phyloP scores from a whole-genome alignment of 305 asterid species.

The Vinca major region DNA sequence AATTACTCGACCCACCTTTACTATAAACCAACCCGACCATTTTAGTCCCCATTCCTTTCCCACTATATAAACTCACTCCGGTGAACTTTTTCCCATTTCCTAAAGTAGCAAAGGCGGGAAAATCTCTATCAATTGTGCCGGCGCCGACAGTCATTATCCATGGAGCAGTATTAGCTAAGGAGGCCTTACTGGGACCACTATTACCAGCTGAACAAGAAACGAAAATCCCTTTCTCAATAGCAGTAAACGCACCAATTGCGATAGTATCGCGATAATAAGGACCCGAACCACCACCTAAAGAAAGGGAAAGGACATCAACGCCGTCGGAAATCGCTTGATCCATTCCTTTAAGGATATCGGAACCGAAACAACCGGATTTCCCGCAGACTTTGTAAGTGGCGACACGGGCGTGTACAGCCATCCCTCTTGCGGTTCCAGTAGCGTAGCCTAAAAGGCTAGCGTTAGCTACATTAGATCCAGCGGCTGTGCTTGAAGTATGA shows the following conservation, averaged over 20 bases:
- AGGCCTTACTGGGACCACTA: slow-evolving; percentile 50
- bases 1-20: slow-evolving; percentile 7
- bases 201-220: slow-evolving; percentile 92
- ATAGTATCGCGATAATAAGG: slow-evolving; percentile 58
- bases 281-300: slow-evolving; percentile 73
- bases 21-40: slow-evolving; percentile 23
- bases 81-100: slow-evolving; percentile 42
- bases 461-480: slow-evolving; percentile 48
- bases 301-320: slow-evolving; percentile 70
- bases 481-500: slow-evolving; percentile 83
- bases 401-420: slow-evolving; percentile 69
- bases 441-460: slow-evolving; percentile 80
- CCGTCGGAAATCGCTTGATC: slow-evolving; percentile 72
- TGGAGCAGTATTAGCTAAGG: slow-evolving; percentile 65
- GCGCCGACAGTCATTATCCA: slow-evolving; percentile 94
- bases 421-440: slow-evolving; percentile 60
- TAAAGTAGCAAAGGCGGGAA: slow-evolving; percentile 52
- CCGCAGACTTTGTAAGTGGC: slow-evolving; percentile 74
- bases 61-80: slow-evolving; percentile 47
- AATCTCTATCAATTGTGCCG: slow-evolving; percentile 69
- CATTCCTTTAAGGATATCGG: slow-evolving; percentile 76
- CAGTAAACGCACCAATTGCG: slow-evolving; percentile 74
- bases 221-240: slow-evolving; percentile 64
- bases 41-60: slow-evolving; percentile 28
- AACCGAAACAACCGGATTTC: slow-evolving; percentile 53